phyloP scores from a whole-genome alignment of 345 rosid genomes.

The Brassica nigra region DNA sequence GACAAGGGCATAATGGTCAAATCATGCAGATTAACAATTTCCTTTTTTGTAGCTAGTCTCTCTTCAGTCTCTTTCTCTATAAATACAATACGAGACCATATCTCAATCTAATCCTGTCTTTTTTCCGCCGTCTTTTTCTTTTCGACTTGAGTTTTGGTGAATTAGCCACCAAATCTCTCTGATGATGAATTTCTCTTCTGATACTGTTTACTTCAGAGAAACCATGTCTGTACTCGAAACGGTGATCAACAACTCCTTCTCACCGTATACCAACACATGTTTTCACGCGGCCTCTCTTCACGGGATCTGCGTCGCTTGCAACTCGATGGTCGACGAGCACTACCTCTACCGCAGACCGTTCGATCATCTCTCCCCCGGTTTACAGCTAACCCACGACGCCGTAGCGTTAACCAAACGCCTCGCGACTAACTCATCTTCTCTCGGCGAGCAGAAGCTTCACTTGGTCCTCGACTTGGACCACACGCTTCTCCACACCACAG shows the following conservation, averaged over 20 bases:
- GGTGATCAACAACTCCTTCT: background rate
- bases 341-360: background rate
- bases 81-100: no score
- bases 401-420: background rate
- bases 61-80: no score
- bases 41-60: no score
- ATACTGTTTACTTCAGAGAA: background rate
- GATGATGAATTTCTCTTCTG: background rate
- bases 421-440: background rate
- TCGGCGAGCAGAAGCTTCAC: slow-evolving; percentile 5
- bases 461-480: slow-evolving; percentile 29
- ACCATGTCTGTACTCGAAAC: background rate
- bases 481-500: slow-evolving; percentile 5
- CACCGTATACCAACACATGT: background rate
- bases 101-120: no score
- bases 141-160: background rate
- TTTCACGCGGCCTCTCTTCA: background rate
- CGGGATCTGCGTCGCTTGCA: background rate
- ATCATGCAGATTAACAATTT: no score
- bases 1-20: no score
- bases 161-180: no score
- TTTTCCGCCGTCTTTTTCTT: no score
- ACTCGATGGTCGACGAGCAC: background rate
- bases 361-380: background rate
- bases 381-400: slow-evolving; percentile 12